A percentile compares a stretch with the other conserved stretches of the same genome.
These are phyloP conservation scores for Phlebiopsis flavidoalba DNA, from an alignment of 768 basidiomycete species.

Conservation along the genomic window DNA sequence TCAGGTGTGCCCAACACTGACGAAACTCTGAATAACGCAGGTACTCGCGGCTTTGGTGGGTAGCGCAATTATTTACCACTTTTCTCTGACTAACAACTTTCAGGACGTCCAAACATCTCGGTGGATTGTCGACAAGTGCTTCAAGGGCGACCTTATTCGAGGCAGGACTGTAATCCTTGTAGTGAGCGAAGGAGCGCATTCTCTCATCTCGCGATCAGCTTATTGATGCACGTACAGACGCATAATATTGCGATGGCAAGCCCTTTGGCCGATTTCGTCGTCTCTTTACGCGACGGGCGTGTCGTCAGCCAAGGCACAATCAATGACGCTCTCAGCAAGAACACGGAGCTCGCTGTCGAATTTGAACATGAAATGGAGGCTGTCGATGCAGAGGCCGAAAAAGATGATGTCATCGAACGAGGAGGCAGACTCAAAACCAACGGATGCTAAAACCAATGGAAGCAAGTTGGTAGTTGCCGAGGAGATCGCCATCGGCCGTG, in stretches of 20 bases:
- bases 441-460: constrained; percentile 11
- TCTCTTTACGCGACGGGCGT: constrained; percentile 51
- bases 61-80: constrained; percentile 2
- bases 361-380: constrained; percentile 18
- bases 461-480: constrained; percentile 30
- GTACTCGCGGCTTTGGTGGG: constrained; percentile 33
- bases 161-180: constrained; percentile 51
- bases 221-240: constrained; percentile 24
- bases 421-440: constrained; percentile 6
- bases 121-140: constrained; percentile 48
- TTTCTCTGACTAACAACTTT: neutral
- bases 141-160: constrained; percentile 40
- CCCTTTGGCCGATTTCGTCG: constrained; percentile 50
- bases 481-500: constrained; percentile 31
- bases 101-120: constrained; percentile 49
- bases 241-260: constrained; percentile 46
- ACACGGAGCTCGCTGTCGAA: constrained; percentile 28
- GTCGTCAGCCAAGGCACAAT: constrained; percentile 43
- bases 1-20: neutral
- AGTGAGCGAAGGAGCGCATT: constrained; percentile 28
- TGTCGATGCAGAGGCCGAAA: constrained; percentile 16
- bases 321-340: constrained; percentile 37
- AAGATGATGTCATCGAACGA: constrained; percentile 8
- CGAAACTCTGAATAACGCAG: too few relatives aligned
- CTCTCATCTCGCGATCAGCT: neutral